A percentile compares a stretch with the other conserved stretches of the same genome.
Conservation (phyloP, 805 yeast species). For the Tetrapisispora namnaoensis region DNA sequence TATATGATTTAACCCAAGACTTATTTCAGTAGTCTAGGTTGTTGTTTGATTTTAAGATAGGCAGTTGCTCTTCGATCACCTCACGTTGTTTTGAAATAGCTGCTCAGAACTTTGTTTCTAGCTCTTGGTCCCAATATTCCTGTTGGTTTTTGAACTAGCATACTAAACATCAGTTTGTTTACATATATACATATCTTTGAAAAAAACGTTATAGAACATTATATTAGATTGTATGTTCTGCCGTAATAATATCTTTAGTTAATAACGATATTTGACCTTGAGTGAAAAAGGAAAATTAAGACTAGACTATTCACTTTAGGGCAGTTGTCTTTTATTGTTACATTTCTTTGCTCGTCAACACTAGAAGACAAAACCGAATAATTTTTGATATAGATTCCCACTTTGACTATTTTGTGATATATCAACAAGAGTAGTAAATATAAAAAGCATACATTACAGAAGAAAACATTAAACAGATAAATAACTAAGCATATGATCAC, state of each 20-base stretch:
- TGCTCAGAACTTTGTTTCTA: not conserved
- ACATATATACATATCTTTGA: not conserved
- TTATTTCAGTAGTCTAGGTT: not conserved
- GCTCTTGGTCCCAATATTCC: not conserved
- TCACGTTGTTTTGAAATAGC: not conserved
- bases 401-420: too few species aligned
- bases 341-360: not conserved
- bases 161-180: too few species aligned
- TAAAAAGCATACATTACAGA: not conserved
- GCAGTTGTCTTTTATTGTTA: not conserved
- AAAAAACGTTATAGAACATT: not conserved
- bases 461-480: not conserved
- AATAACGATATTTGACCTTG: not conserved
- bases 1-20: too few species aligned
- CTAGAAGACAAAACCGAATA: not conserved
- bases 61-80: too few species aligned
- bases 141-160: not conserved
- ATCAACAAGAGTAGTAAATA: too few species aligned
- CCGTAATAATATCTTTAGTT: not conserved
- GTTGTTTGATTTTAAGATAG: not conserved
- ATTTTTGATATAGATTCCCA: not conserved
- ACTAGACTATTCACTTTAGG: not conserved
- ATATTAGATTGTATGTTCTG: not conserved
- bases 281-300: not conserved
- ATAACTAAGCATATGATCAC: constrained; percentile 7